Evolutionary conservation across 164 flowering plant genomes (phyloP).

Genomic region (Euptelea pleiosperma): DNA sequence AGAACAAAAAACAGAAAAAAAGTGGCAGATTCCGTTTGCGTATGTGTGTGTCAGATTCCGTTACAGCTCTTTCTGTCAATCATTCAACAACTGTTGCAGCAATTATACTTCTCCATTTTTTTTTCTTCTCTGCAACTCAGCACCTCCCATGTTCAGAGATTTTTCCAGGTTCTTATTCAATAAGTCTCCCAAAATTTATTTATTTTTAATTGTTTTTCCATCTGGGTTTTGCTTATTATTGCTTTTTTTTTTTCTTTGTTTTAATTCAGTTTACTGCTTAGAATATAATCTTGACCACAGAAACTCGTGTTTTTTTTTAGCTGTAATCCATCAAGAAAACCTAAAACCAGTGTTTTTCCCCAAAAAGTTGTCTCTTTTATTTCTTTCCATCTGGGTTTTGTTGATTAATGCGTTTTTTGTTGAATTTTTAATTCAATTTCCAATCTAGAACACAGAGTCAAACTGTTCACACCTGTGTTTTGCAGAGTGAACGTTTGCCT

Average conservation of each 20-base stretch:
- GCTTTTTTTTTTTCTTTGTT: not conserved
- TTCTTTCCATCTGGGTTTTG: not conserved
- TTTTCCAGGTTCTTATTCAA: slow-evolving; percentile 7
- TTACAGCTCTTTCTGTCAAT: slow-evolving; percentile 25
- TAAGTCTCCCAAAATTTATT: no score
- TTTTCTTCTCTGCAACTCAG: slow-evolving; percentile 7
- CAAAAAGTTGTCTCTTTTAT: no score
- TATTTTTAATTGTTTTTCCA: not conserved
- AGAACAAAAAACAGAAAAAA: not conserved
- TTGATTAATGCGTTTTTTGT: not conserved
- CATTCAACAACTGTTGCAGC: slow-evolving; percentile 22
- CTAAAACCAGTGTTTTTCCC: not conserved
- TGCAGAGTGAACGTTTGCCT: not conserved
- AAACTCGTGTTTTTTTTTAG: not conserved
- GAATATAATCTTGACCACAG: no score
- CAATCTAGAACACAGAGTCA: not conserved
- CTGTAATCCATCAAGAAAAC: not conserved
- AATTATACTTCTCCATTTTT: slow-evolving; percentile 10
- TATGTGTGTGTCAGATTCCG: slow-evolving; percentile 25
- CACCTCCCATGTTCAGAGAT: slow-evolving; percentile 20
- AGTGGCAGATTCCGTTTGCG: slow-evolving; percentile 18
- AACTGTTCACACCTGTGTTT: not conserved
- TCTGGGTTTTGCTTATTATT: slow-evolving; percentile 3
- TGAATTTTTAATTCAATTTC: no score
- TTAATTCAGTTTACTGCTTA: no score